Percentiles rank a stretch among this genome's conserved stretches.
phyloP scores from a whole-genome alignment of 106 monocot species.

The Agapanthus africanus region DNA sequence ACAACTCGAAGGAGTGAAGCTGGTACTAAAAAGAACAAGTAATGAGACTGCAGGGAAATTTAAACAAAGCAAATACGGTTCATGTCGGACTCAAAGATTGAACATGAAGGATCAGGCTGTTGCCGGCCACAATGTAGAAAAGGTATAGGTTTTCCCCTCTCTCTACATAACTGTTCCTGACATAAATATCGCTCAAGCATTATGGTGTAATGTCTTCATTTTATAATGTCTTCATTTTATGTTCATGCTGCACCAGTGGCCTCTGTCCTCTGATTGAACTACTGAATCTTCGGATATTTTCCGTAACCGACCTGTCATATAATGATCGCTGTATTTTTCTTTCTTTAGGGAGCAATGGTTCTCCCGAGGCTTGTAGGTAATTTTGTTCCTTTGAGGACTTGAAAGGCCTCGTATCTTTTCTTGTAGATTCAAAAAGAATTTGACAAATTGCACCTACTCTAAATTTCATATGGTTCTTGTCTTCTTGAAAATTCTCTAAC shows the following conservation, averaged over 20 bases:
- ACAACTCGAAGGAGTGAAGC: neutral
- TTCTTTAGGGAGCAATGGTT: no score
- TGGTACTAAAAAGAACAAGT: neutral
- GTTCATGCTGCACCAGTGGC: neutral
- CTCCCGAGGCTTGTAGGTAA: no score
- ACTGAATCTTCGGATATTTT: neutral
- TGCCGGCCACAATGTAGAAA: neutral
- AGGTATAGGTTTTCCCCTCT: neutral
- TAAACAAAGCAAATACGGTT: neutral
- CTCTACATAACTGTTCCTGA: neutral
- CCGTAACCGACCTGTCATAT: no score
- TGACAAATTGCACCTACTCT: neutral
- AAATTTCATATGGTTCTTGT: neutral
- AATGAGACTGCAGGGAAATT: neutral
- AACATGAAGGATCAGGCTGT: constrained; percentile 5
- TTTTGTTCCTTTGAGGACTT: no score
- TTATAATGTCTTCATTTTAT: neutral
- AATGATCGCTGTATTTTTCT: no score
- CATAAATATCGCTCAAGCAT: neutral
- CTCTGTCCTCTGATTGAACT: neutral
- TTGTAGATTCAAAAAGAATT: neutral
- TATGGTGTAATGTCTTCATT: neutral
- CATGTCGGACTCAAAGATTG: neutral
- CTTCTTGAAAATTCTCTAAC: neutral
- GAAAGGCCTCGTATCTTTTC: no score